Percentiles rank a stretch among this genome's conserved stretches.
These are phyloP conservation scores for Didymella glomerata DNA, from an alignment of 2,329 filamentous ascomycete species.

Conservation along the genomic window DNA sequence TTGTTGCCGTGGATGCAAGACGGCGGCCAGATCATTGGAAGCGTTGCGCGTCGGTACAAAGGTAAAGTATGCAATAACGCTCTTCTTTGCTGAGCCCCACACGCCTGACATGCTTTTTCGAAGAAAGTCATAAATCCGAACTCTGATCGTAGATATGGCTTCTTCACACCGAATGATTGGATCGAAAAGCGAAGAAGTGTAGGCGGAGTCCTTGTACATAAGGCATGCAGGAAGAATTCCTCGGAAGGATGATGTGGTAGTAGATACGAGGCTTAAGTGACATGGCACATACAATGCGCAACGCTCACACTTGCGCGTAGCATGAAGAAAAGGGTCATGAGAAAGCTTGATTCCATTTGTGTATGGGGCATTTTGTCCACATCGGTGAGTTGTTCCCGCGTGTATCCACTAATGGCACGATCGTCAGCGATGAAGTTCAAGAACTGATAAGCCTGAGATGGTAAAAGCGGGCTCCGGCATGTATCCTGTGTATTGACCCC, in stretches of 20 bases:
- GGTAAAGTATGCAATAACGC: conserved; percentile 20
- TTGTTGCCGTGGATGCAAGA: conserved; percentile 18
- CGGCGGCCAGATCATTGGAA: conserved; percentile 12
- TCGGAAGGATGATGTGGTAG: neutral
- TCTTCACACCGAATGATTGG: neutral
- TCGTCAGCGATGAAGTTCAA: neutral
- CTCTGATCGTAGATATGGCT: neutral
- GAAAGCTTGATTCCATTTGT: conserved; percentile 23
- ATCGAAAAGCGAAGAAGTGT: neutral
- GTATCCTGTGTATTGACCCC: neutral
- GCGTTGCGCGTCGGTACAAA: conserved; percentile 25
- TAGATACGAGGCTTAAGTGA: neutral
- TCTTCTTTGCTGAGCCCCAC: conserved; percentile 9
- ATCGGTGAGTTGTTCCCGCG: neutral
- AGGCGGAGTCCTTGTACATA: neutral
- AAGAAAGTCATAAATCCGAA: neutral
- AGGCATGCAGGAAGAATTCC: neutral
- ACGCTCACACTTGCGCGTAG: conserved; percentile 25
- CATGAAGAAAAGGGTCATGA: conserved; percentile 22
- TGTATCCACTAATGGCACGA: neutral
- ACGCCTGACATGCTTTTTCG: neutral
- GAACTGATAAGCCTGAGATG: neutral
- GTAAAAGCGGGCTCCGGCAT: neutral
- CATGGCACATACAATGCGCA: conserved; percentile 27
- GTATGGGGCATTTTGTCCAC: conserved; percentile 17